Evolutionary conservation across 768 basidiomycete species (phyloP), one percentile per base, ranked within the genome.

Genomic region (Kwoniella sp.): DNA sequence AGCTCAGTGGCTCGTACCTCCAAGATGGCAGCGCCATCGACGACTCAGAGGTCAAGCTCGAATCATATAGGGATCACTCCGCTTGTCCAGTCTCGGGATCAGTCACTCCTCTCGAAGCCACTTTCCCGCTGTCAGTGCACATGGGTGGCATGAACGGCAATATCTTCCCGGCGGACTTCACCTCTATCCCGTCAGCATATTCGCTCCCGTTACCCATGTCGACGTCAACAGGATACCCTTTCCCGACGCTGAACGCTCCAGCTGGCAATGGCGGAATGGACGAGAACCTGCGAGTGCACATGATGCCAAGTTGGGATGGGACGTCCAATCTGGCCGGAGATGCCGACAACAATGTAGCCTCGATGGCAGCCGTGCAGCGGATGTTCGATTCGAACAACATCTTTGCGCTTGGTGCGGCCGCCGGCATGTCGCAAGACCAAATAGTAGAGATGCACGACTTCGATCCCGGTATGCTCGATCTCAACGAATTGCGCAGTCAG

Each of bases 361-460:
- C 63, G 2, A 23, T 59, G 34, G 57, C 30, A 23, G 55, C 55
- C n/a, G 56, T 65, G 34, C 63, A 65, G 22, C 34, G 57, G 28
- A 63, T 68, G 61, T 58, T 63, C 52, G 66, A 68, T 47, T 52
- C 56, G 41, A 68, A 68, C 52, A 68, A 68, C 53, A 68, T 68
- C 29, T 68, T 68, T 45, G 55, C 66, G 7, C 30, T 68, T 4
- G 66, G 66, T 45, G 66, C 63, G 48, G 55, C 66, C 15, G 66
- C 61, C 5, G 66, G 66, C 4, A 63, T 68, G 66, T 58, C 56
- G 7, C 66, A 68, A 37, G 61, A 63, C 31, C 66, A 68, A 29
- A 52, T 68, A 2, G 28, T 63, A 0, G 66, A 62, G 8, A 58
- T 68, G 38, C 55, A 63, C 56, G 66, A 63, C 22, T 25, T 26